phyloP scores from a whole-genome alignment of 306 rosid species.

The Cicer cuneatum region DNA sequence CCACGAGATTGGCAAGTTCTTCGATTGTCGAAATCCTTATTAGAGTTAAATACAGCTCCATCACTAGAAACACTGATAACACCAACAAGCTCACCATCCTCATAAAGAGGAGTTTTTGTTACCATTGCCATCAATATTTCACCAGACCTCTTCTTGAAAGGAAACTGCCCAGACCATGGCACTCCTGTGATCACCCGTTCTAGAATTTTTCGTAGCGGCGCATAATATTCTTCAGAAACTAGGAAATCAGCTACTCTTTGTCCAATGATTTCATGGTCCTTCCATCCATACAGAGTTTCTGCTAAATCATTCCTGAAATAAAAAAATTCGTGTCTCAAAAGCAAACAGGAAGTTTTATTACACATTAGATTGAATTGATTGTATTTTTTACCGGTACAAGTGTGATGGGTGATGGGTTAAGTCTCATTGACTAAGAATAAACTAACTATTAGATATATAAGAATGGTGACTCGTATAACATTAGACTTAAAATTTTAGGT shows the following conservation, averaged over 20 bases:
- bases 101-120: conserved; percentile 66
- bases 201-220: conserved; percentile 54
- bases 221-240: conserved; percentile 54
- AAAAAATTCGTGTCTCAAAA: conserved; percentile 5
- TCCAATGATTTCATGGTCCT: conserved; percentile 65
- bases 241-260: conserved; percentile 51
- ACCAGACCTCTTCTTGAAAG: conserved; percentile 72
- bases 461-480: no score
- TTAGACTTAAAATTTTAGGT: no score
- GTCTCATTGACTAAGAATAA: no score
- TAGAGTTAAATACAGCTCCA: conserved; percentile 48
- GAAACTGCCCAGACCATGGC: conserved; percentile 77
- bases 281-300: conserved; percentile 78
- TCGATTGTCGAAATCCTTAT: conserved; percentile 36
- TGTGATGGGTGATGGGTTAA: no score
- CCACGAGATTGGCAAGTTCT: conserved; percentile 44
- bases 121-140: conserved; percentile 66
- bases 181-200: conserved; percentile 55
- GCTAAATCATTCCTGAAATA: conserved; percentile 69
- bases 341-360: background rate
- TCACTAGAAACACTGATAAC: conserved; percentile 68
- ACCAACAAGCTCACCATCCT: conserved; percentile 63
- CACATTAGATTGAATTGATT: background rate
- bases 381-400: background rate
- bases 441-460: no score